Evolutionary conservation across 495 filamentous ascomycete species (phyloP).

Genomic region (Acidiella bohemica): DNA sequence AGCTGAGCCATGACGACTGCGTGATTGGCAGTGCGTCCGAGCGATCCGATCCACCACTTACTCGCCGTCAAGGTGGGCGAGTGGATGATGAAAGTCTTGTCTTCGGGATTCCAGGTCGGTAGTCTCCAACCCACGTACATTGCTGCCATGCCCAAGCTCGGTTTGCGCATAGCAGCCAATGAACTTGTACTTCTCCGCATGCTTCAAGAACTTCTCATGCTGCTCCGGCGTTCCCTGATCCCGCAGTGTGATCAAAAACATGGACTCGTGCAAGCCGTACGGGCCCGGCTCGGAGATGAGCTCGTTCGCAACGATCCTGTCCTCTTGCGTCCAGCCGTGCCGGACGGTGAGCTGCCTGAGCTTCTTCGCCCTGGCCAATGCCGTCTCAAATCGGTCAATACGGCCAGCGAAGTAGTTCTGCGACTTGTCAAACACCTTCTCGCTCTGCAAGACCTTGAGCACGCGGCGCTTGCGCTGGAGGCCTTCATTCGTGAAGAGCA

Average conservation of each 20-base stretch:
- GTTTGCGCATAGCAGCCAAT: constrained; percentile 71
- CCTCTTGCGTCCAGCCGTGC: constrained; percentile 50
- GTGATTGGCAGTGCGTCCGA: constrained; percentile 60
- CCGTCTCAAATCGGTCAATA: constrained; percentile 48
- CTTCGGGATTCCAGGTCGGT: constrained; percentile 54
- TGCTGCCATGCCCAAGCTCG: constrained; percentile 60
- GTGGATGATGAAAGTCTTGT: constrained; percentile 57
- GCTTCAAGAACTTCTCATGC: constrained; percentile 51
- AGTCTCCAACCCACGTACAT: constrained; percentile 61
- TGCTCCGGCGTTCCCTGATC: constrained; percentile 60
- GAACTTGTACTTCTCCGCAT: constrained; percentile 48
- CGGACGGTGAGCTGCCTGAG: constrained; percentile 47
- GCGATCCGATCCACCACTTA: constrained; percentile 71
- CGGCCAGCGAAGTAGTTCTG: constrained; percentile 53
- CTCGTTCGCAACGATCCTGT: constrained; percentile 43
- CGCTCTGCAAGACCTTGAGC: constrained; percentile 40
- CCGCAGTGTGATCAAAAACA: constrained; percentile 57
- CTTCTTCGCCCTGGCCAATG: constrained; percentile 50
- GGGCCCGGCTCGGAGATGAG: constrained; percentile 54
- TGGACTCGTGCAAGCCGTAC: constrained; percentile 51
- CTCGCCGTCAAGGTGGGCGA: constrained; percentile 53
- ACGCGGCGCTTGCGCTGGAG: constrained; percentile 41
- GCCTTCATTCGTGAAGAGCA: constrained; percentile 45
- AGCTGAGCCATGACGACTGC: constrained; percentile 65
- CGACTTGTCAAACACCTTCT: constrained; percentile 55